A percentile compares a stretch with the other conserved stretches of the same genome.
Conservation (phyloP, 2,329 filamentous ascomycete species). For the Basipetospora chlamydospora region DNA sequence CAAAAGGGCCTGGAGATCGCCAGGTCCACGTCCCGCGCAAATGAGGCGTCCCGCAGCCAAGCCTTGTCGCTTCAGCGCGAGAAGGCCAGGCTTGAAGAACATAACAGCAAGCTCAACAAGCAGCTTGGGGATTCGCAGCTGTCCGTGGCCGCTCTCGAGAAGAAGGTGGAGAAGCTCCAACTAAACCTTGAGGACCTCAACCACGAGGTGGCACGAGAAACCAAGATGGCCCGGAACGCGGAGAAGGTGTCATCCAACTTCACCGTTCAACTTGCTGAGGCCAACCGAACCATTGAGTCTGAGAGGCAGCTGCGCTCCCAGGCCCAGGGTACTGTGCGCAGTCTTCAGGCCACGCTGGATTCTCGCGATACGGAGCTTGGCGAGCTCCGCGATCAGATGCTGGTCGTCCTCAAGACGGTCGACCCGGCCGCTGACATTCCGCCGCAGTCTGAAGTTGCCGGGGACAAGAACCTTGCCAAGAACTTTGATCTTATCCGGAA, state of each 20-base stretch:
- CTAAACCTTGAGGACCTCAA: conserved; percentile 82
- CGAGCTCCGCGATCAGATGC: conserved; percentile 65
- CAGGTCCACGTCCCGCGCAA: conserved; percentile 71
- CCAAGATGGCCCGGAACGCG: conserved; percentile 76
- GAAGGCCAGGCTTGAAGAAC: conserved; percentile 70
- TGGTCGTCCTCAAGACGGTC: conserved; percentile 73
- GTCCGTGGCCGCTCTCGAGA: conserved; percentile 70
- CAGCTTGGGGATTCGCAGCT: conserved; percentile 79
- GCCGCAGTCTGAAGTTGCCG: conserved; percentile 41
- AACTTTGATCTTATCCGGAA: conserved; percentile 77
- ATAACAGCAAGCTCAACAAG: conserved; percentile 64
- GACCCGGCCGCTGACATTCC: conserved; percentile 57
- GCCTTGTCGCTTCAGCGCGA: conserved; percentile 66
- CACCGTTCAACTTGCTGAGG: conserved; percentile 73
- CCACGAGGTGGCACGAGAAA: conserved; percentile 80
- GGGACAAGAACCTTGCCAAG: conserved; percentile 50
- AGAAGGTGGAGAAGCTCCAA: conserved; percentile 85
- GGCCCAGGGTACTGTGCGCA: conserved; percentile 71
- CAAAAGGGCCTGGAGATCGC: conserved; percentile 96
- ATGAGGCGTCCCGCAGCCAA: conserved; percentile 67
- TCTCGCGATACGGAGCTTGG: conserved; percentile 66
- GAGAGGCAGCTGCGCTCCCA: conserved; percentile 76
- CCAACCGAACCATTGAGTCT: conserved; percentile 77
- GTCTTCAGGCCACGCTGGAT: conserved; percentile 67
- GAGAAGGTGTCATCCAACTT: conserved; percentile 75